Evolutionary conservation across 352 stramenopile species (phyloP).

Genomic region (Phytopythium cucurbitacearum): DNA sequence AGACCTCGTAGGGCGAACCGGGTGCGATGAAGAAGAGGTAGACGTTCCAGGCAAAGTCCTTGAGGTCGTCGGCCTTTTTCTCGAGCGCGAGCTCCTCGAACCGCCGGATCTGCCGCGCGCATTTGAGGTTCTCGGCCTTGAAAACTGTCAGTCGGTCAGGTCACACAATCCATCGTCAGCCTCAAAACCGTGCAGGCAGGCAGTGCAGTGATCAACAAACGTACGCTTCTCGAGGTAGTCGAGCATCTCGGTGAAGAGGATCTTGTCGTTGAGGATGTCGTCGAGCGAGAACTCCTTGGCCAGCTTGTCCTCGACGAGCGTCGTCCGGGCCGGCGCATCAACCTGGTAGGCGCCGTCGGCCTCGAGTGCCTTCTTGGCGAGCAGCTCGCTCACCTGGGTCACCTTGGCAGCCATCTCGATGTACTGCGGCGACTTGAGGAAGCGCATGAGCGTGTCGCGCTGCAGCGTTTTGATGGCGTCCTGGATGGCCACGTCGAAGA

Average conservation of each 20-base stretch:
- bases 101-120: constrained; percentile 67
- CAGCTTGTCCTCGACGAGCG: constrained; percentile 59
- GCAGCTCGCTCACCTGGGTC: constrained; percentile 41
- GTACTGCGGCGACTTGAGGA: constrained; percentile 78
- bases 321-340: constrained; percentile 47
- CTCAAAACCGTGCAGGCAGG: background rate
- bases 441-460: constrained; percentile 74
- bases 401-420: constrained; percentile 70
- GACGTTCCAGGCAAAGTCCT: constrained; percentile 75
- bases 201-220: constrained; percentile 5
- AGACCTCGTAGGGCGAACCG: constrained; percentile 71
- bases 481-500: constrained; percentile 80
- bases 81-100: constrained; percentile 74
- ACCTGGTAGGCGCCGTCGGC: constrained; percentile 65
- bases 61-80: constrained; percentile 69
- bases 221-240: constrained; percentile 84
- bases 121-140: constrained; percentile 84
- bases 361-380: constrained; percentile 64
- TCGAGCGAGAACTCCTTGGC: constrained; percentile 69
- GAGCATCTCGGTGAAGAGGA: constrained; percentile 81
- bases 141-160: constrained; percentile 43
- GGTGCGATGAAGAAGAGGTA: constrained; percentile 84
- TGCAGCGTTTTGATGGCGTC: constrained; percentile 84
- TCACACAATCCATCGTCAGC: background rate
- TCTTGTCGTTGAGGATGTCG: constrained; percentile 77